These are phyloP conservation scores for Xylariaceae sp. DNA, from an alignment of 2,329 filamentous ascomycete genomes.

Conservation along the genomic window DNA sequence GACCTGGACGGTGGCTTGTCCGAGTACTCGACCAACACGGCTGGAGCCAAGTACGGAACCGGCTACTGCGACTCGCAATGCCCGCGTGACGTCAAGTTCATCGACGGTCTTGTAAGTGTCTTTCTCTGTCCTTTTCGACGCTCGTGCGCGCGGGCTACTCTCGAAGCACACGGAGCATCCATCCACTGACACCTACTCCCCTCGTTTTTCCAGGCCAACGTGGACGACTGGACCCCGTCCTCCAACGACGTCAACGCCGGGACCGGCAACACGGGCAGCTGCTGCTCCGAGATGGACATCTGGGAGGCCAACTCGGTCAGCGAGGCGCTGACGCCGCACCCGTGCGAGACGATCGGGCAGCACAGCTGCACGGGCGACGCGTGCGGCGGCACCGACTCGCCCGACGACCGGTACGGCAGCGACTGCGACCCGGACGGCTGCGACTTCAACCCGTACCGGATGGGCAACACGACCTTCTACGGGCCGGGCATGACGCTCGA, in stretches of 20 bases:
- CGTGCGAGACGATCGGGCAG: conserved; percentile 41
- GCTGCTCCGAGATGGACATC: conserved; percentile 52
- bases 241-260: conserved; percentile 42
- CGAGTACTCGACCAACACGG: conserved; percentile 36
- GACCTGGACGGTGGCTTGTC: conserved; percentile 42
- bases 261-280: conserved; percentile 39
- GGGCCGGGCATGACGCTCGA: conserved; percentile 47
- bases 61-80: conserved; percentile 47
- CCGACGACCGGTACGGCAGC: conserved; percentile 43
- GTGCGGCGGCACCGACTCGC: conserved; percentile 39
- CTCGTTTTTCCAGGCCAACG: conserved; percentile 27
- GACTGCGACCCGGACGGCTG: conserved; percentile 58
- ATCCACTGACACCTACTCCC: neutral
- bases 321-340: conserved; percentile 52
- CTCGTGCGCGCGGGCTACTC: too few relatives aligned
- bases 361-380: conserved; percentile 36
- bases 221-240: conserved; percentile 38
- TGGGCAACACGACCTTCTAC: conserved; percentile 52
- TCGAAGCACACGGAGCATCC: too few relatives aligned
- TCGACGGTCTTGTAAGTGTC: conserved; percentile 31
- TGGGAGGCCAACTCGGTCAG: conserved; percentile 57
- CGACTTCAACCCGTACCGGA: conserved; percentile 57
- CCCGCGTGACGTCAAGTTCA: conserved; percentile 42
- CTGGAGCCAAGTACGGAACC: conserved; percentile 47
- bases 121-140: neutral